Evolutionary conservation across 345 rosid species (phyloP).

Genomic region (Euphorbia peplus): DNA sequence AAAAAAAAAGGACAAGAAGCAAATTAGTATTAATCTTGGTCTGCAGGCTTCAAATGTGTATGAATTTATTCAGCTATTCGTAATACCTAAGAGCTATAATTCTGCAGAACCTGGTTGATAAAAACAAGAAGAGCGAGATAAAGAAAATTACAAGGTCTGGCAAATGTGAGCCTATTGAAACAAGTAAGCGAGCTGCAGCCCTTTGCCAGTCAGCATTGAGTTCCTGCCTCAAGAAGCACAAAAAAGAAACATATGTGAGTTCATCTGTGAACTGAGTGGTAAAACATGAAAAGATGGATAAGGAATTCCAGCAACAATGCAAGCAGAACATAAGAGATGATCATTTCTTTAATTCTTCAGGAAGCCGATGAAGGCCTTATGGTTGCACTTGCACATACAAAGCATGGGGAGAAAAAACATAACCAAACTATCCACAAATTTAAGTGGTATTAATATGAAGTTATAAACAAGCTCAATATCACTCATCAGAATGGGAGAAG

Average conservation of each 20-base stretch:
- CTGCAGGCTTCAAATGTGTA: neutral
- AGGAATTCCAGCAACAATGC: slow-evolving; percentile 14
- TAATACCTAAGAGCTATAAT: neutral
- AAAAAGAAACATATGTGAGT: neutral
- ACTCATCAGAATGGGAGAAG: neutral
- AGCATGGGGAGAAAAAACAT: neutral
- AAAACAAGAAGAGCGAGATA: neutral
- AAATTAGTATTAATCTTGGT: neutral
- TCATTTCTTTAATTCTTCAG: neutral
- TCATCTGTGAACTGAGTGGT: slow-evolving; percentile 5
- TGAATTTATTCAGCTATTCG: neutral
- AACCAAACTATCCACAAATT: neutral
- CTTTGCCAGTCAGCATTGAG: slow-evolving; percentile 91
- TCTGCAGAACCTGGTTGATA: neutral
- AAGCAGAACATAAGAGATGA: neutral
- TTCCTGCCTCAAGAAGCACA: slow-evolving; percentile 48
- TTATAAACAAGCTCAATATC: neutral
- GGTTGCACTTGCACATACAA: neutral
- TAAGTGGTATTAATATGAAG: neutral
- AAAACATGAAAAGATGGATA: neutral
- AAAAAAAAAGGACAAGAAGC: neutral
- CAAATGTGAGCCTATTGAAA: slow-evolving; percentile 81
- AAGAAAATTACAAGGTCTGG: slow-evolving; percentile 83
- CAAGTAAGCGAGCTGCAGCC: slow-evolving; percentile 82
- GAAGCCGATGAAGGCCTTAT: neutral